Base-by-base conservation (phyloP, 768 basidiomycete genomes). In the Macrolepiota albuminosa region DNA sequence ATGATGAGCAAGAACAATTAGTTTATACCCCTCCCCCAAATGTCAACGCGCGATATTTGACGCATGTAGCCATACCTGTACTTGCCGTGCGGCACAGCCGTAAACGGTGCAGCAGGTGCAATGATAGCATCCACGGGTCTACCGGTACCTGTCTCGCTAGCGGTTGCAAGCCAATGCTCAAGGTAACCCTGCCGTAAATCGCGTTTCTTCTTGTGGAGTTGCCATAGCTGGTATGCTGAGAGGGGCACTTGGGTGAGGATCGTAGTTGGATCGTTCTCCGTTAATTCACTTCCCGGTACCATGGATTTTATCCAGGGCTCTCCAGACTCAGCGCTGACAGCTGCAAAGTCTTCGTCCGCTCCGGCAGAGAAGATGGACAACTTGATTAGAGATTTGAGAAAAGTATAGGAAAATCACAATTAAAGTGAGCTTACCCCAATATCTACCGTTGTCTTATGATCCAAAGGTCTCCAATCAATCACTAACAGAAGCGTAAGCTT, bases 81-180 rank as follows among this genome's bases (percentile, higher is more conserved):
- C 54, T 69, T 69, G n/a, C 88, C 88, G 66, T 90, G 89, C 18
- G 84, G 88, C 5, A 82, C 72, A 1, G 90, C 86, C 1, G 78
- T 72, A 66, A 74, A 85, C 2, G 88, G 78, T 1, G 85, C 84
- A 2, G 74, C 78, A 21, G 91, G 87, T 1, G 77, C 72, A 39
- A 93, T 86, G 63, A 93, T 83, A 1, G 86, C 89, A 67, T 93
- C 91, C 6, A 92, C 80, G 4, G 89, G 86, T 2, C 91, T 72
- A 2, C 87, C 88, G 0, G 88, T 92, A 0, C 81, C 82, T 0
- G 89, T 91, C 18, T 64, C 51, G 0, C 57, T 61, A 10, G 64
- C 71, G 0, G 85, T 87, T 4, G 71, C 75, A 54, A 85, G 78
- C 89, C 89, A 91, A 50, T 82, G 72, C 50, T 84, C 79, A 50